Conservation (phyloP, 768 basidiomycete genomes). For the Exsudoporus frostii region DNA sequence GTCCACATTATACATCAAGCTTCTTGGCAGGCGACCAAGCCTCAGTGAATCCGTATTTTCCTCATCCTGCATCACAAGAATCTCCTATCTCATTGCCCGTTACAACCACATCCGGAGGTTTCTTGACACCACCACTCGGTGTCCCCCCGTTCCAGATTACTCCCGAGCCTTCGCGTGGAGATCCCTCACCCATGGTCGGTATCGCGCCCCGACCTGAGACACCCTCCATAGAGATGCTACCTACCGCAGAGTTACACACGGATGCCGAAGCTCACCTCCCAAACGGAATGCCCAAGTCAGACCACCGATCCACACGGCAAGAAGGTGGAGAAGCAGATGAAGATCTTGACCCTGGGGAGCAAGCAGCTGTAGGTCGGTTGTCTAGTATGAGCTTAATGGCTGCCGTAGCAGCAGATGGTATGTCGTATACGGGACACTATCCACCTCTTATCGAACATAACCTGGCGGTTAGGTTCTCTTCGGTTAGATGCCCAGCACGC, state of each 20-base stretch:
- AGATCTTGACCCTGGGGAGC: slow-evolving; percentile 48
- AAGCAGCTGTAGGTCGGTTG: slow-evolving; percentile 80
- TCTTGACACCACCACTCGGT: slow-evolving; percentile 8
- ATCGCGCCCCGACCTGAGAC: slow-evolving; percentile 17
- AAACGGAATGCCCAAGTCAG: slow-evolving; percentile 15
- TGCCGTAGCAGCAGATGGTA: slow-evolving; percentile 76
- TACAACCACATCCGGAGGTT: slow-evolving; percentile 17
- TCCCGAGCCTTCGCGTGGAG: slow-evolving; percentile 12
- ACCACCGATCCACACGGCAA: slow-evolving; percentile 16
- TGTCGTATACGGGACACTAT: slow-evolving; percentile 24
- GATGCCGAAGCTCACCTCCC: slow-evolving; percentile 7
- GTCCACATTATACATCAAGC: slow-evolving; percentile 13
- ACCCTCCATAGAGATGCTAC: slow-evolving; percentile 2
- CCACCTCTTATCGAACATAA: slow-evolving; percentile 2
- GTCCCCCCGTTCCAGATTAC: slow-evolving; percentile 16
- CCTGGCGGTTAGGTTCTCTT: slow-evolving; percentile 44
- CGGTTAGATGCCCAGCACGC: slow-evolving; percentile 53
- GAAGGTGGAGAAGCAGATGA: slow-evolving; percentile 34
- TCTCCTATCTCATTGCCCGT: slow-evolving; percentile 27
- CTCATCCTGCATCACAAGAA: slow-evolving; percentile 34
- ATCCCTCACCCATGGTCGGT: slow-evolving; percentile 12
- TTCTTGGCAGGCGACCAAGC: slow-evolving; percentile 7
- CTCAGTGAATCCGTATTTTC: slow-evolving; percentile 53
- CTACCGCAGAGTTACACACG: slow-evolving; percentile 3
- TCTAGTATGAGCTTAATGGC: slow-evolving; percentile 95